Conservation (phyloP, 2,329 filamentous ascomycete species). For the Exserohilum rostratum region DNA sequence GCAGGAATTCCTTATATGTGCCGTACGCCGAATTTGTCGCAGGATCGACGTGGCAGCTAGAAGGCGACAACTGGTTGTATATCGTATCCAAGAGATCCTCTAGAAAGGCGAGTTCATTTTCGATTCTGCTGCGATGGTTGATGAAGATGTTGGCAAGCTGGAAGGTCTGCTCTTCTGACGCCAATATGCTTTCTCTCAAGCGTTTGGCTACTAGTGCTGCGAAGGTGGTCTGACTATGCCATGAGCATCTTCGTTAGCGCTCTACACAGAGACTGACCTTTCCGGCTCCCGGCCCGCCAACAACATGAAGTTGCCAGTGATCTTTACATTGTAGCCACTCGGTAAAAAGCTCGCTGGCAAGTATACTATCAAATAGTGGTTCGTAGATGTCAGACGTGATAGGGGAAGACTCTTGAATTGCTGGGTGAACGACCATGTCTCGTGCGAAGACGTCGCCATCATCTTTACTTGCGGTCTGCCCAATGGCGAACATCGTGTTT, state of each 20-base stretch:
- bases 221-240: conserved; percentile 10
- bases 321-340: conserved; percentile 12
- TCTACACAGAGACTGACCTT: conserved; percentile 15
- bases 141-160: conserved; percentile 7
- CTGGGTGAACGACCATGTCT: not conserved
- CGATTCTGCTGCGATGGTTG: conserved; percentile 1
- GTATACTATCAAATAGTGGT: conserved; percentile 19
- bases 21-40: conserved; percentile 1
- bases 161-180: not conserved
- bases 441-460: not conserved
- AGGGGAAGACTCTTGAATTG: not conserved
- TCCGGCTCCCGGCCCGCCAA: conserved; percentile 24
- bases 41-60: not conserved
- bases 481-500: not conserved
- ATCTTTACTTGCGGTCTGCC: not conserved
- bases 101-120: conserved; percentile 10
- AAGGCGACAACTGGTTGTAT: conserved; percentile 6
- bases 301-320: conserved; percentile 20
- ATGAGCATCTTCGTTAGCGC: not conserved
- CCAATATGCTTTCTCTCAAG: not conserved
- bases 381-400: conserved; percentile 18
- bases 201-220: conserved; percentile 1
- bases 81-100: conserved; percentile 16
- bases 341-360: conserved; percentile 9
- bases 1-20: conserved; percentile 8